Conservation (phyloP, 225 moss, liverwort and hornwort genomes). For the Sphagnum contortum region DNA sequence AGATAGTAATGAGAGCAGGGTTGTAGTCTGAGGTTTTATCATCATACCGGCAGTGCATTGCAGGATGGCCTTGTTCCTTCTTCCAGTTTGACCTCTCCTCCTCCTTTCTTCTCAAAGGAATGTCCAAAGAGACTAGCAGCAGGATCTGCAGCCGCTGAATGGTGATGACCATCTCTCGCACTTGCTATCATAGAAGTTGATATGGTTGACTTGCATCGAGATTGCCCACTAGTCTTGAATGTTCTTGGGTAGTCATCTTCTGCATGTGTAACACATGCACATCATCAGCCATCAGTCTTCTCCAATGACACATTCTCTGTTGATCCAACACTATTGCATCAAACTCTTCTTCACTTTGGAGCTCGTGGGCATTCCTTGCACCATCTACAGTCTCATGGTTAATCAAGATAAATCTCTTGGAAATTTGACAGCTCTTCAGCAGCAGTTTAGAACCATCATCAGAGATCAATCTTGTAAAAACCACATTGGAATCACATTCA, state of each 20-base stretch:
- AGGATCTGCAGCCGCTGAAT: slow-evolving; percentile 20
- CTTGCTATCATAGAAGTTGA: slow-evolving; percentile 29
- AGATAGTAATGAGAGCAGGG: background rate
- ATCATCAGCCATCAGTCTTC: too few species aligned
- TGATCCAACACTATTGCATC: too few species aligned
- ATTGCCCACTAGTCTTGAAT: slow-evolving; percentile 56
- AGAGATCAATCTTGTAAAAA: too few species aligned
- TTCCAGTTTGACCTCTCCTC: slow-evolving; percentile 8
- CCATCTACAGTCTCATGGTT: too few species aligned
- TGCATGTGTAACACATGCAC: slow-evolving; percentile 6
- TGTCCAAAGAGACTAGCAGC: slow-evolving; percentile 13
- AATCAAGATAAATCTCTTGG: too few species aligned
- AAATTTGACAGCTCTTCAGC: too few species aligned
- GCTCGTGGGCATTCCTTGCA: too few species aligned
- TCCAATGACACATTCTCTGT: too few species aligned
- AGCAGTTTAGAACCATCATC: too few species aligned
- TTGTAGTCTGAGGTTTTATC: too few species aligned
- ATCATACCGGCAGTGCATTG: slow-evolving; percentile 34
- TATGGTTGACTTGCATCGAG: slow-evolving; percentile 36
- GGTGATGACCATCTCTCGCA: slow-evolving; percentile 15
- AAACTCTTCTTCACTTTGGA: too few species aligned
- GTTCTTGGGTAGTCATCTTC: slow-evolving; percentile 52
- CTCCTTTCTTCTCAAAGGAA: slow-evolving; percentile 27
- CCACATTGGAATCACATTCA: too few species aligned
- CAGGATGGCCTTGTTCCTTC: slow-evolving; percentile 40